Evolutionary conservation across 2,329 filamentous ascomycete genomes (phyloP), one percentile per base, ranked within the genome.

Genomic region (Colletotrichum sp.): DNA sequence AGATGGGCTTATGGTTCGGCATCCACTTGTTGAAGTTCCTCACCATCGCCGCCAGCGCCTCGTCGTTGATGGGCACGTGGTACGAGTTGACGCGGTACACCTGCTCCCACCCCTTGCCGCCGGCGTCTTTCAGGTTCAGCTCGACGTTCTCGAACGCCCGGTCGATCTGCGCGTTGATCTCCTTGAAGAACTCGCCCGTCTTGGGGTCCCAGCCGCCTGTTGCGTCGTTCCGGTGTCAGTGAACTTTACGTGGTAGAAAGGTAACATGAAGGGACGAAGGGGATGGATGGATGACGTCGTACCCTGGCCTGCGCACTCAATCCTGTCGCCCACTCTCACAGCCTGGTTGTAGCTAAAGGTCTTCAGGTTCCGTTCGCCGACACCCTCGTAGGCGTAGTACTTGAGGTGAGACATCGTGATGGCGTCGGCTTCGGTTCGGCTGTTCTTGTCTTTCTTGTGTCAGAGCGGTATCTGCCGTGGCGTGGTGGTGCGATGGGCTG

Each of bases 121-220:
- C 91, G 0, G 90, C 90, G 18, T 87, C 79, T 32, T 83, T 84
- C 6, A 93, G 81, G 32, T 81, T 83, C 7, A 85, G 80, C 2
- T 93, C 90, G 12, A 92, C 88, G 72, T 93, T 93, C 5, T 80
- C 81, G 78, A 93, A 93, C 0, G 90, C 89, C 69, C 87, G 85
- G 66, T 89, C 88, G 63, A 90, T 88, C 68, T 90, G 84, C 0
- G 82, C 84, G 63, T 86, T 84, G 55, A 88, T 82, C 13, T 88
- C 85, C 4, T 78, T 79, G 28, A 75, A 84, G 80, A 80, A 67
- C 12, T 75, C 77, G 9, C 79, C 76, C 2, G 77, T 82, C 7
- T 80, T 36, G 18, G 80, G 82, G 34, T 84, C 75, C 84, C 83
- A 85, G 18, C 81, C 84, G 34, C 82, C 84, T 84, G 26, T 34